These are phyloP conservation scores for Miscanthus lutarioriparius DNA, from an alignment of 176 grass and related monocot genomes.

Conservation along the genomic window DNA sequence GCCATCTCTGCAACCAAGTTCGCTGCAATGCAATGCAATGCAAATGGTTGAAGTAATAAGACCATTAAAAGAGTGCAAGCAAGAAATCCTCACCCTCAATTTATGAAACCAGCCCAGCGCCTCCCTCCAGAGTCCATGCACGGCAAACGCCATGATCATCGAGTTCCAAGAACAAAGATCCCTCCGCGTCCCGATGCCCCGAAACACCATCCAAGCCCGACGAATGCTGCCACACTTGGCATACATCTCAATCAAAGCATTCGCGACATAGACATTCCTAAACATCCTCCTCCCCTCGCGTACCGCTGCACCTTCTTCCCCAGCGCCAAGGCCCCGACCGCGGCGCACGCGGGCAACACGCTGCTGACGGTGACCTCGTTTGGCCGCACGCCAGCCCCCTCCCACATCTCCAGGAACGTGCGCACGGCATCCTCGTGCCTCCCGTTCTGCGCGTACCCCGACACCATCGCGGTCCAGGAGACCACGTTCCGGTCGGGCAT, in stretches of 20 bases:
- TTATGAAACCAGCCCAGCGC: constrained; percentile 58
- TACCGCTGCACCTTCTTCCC: constrained; percentile 67
- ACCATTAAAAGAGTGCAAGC: not conserved
- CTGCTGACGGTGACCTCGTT: constrained; percentile 69
- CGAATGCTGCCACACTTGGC: constrained; percentile 67
- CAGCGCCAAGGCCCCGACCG: constrained; percentile 55
- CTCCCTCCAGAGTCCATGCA: constrained; percentile 61
- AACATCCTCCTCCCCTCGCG: constrained; percentile 34
- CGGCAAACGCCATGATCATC: constrained; percentile 73
- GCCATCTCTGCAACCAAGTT: not conserved
- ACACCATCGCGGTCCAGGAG: constrained; percentile 76
- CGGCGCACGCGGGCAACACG: constrained; percentile 63
- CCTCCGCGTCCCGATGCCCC: constrained; percentile 35
- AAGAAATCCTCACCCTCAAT: constrained; percentile 44
- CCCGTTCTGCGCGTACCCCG: constrained; percentile 56
- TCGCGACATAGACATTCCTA: constrained; percentile 45
- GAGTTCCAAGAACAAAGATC: constrained; percentile 91
- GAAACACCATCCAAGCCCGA: constrained; percentile 62
- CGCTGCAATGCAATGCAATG: not conserved
- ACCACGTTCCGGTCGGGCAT: constrained; percentile 57
- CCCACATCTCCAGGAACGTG: constrained; percentile 63
- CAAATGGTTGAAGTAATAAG: not conserved
- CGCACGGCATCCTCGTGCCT: constrained; percentile 42
- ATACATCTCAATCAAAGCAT: constrained; percentile 80
- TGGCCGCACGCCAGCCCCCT: constrained; percentile 32